A percentile compares a stretch with the other conserved stretches of the same genome.
phyloP scores from a whole-genome alignment of 495 filamentous ascomycete species.

The Pseudevernia furfuracea region DNA sequence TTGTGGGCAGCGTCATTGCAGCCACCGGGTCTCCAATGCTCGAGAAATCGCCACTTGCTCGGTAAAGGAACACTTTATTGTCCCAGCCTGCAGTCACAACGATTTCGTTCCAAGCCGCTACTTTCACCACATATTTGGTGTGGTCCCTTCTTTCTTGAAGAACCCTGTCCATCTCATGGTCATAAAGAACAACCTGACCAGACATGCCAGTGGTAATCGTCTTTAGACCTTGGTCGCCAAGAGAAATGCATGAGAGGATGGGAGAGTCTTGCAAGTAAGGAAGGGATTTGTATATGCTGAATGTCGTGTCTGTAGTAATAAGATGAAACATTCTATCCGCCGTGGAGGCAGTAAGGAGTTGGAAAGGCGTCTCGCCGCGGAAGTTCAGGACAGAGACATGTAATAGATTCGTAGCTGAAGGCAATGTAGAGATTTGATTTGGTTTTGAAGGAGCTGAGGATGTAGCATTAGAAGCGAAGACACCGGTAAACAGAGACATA shows the following conservation, averaged over 20 bases:
- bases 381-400: constrained; percentile 42
- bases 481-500: neutral
- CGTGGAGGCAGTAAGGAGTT: constrained; percentile 40
- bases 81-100: constrained; percentile 64
- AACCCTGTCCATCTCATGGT: constrained; percentile 29
- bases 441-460: constrained; percentile 44
- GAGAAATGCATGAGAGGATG: constrained; percentile 43
- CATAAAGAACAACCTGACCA: constrained; percentile 47
- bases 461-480: constrained; percentile 9
- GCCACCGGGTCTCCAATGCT: constrained; percentile 39
- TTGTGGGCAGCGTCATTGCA: constrained; percentile 44
- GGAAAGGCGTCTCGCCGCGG: constrained; percentile 15
- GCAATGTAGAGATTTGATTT: constrained; percentile 34
- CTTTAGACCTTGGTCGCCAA: constrained; percentile 20
- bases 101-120: constrained; percentile 36
- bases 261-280: constrained; percentile 50
- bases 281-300: constrained; percentile 28
- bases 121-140: constrained; percentile 54
- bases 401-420: constrained; percentile 48
- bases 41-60: constrained; percentile 10
- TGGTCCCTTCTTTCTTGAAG: constrained; percentile 51
- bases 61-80: constrained; percentile 49
- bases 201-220: constrained; percentile 54
- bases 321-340: constrained; percentile 48
- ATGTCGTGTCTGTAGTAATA: constrained; percentile 31